Conservation (phyloP, 2,329 filamentous ascomycete genomes). For the Stemphylium beticola region DNA sequence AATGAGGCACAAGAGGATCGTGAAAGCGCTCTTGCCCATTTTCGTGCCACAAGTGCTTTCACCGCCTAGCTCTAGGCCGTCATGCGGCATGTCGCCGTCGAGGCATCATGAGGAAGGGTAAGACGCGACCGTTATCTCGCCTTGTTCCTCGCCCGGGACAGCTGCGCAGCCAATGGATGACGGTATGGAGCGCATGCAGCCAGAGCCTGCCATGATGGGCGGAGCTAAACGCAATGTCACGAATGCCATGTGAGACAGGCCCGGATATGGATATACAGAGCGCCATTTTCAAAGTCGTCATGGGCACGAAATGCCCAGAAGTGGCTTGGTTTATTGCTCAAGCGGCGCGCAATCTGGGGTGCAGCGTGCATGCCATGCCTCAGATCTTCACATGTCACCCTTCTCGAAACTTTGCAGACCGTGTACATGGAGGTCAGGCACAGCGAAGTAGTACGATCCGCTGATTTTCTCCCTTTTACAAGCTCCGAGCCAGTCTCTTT, state of each 20-base stretch:
- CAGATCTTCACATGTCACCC: conserved; percentile 15
- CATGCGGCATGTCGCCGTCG: conserved; percentile 15
- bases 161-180: conserved; percentile 10
- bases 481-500: no score
- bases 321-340: conserved; percentile 18
- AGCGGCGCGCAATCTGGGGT: conserved; percentile 26
- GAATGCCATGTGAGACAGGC: conserved; percentile 10
- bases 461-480: no score
- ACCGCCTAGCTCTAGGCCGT: conserved; percentile 16
- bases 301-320: conserved; percentile 9
- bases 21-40: conserved; percentile 18
- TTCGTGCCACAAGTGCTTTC: conserved; percentile 12
- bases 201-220: conserved; percentile 11
- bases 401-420: no score
- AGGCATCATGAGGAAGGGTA: conserved; percentile 10
- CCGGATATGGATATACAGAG: background rate
- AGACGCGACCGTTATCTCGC: conserved; percentile 14
- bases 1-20: conserved; percentile 16
- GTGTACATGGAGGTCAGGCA: no score
- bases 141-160: background rate
- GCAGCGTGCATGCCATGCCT: conserved; percentile 21
- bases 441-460: no score
- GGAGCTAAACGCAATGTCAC: conserved; percentile 9
- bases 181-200: conserved; percentile 13
- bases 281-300: conserved; percentile 10